These are phyloP conservation scores for Aphanomyces cochlioides DNA, from an alignment of 352 stramenopile genomes.

Conservation along the genomic window DNA sequence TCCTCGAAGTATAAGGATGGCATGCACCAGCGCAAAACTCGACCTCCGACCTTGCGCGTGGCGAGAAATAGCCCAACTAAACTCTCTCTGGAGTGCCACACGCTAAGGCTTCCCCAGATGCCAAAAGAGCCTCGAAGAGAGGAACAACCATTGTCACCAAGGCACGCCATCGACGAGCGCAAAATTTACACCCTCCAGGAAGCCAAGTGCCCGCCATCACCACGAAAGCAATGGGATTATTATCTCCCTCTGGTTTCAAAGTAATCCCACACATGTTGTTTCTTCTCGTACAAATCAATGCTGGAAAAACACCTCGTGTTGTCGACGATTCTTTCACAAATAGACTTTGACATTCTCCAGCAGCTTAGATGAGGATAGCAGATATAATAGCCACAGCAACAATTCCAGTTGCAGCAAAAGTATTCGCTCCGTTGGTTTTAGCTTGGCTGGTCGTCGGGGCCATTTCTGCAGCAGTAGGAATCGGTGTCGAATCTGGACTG, in stretches of 20 bases:
- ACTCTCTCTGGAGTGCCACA: not conserved
- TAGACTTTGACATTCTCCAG: too few relatives aligned
- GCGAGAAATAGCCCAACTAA: not conserved
- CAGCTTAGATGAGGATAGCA: too few relatives aligned
- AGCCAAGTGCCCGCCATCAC: not conserved
- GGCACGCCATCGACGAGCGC: not conserved
- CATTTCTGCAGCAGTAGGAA: too few relatives aligned
- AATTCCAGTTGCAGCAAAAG: too few relatives aligned
- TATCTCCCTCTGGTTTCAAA: not conserved
- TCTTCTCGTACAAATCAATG: too few relatives aligned
- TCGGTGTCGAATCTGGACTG: too few relatives aligned
- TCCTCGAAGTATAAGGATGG: not conserved
- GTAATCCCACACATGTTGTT: not conserved
- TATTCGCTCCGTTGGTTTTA: too few relatives aligned
- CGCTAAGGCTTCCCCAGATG: not conserved
- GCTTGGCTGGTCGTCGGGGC: too few relatives aligned
- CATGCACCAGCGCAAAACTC: not conserved
- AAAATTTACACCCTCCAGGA: not conserved
- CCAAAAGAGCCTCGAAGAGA: not conserved
- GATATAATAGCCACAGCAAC: too few relatives aligned
- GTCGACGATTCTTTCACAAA: too few relatives aligned
- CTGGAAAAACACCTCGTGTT: too few relatives aligned
- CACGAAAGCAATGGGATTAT: conserved; percentile 1
- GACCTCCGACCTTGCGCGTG: not conserved
- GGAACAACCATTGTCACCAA: not conserved